Conservation (phyloP, 352 stramenopile species). For the Phytophthora syringae region DNA sequence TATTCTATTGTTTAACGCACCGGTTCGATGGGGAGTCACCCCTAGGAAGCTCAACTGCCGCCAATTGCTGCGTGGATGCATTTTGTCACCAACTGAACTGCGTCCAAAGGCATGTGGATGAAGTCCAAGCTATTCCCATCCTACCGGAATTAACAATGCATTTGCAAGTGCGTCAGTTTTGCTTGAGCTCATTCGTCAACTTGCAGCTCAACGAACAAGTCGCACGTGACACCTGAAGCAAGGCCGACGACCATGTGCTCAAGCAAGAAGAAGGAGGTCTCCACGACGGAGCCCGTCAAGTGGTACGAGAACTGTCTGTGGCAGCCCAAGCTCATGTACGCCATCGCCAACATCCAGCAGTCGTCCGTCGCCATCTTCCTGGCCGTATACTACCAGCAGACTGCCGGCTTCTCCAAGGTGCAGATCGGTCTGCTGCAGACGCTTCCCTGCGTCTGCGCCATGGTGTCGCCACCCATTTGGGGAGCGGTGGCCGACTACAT, state of each 20-base stretch:
- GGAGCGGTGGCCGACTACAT: conserved; percentile 73
- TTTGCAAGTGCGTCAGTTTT: not conserved
- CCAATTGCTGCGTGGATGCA: conserved; percentile 37
- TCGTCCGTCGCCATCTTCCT: conserved; percentile 83
- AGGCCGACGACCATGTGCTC: conserved; percentile 16
- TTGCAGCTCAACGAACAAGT: conserved; percentile 4
- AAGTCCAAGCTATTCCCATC: conserved; percentile 30
- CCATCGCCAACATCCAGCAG: conserved; percentile 59
- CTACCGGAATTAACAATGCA: conserved; percentile 3
- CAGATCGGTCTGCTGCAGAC: conserved; percentile 83
- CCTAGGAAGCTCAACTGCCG: conserved; percentile 6
- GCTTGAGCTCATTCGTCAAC: conserved; percentile 18
- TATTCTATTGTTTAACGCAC: conserved; percentile 9
- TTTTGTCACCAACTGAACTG: conserved; percentile 25
- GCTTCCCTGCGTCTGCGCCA: conserved; percentile 63
- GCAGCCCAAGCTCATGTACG: conserved; percentile 86
- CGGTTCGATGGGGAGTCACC: conserved; percentile 5
- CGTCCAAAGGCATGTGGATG: conserved; percentile 32
- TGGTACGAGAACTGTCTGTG: conserved; percentile 45
- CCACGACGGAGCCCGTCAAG: conserved; percentile 9
- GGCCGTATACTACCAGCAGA: conserved; percentile 78
- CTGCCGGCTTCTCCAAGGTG: conserved; percentile 67
- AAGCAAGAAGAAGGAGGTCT: conserved; percentile 10
- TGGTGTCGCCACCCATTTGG: conserved; percentile 75
- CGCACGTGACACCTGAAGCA: conserved; percentile 11